phyloP scores from a whole-genome alignment of 2,329 filamentous ascomycete genomes.

The Diplodia intermedia region DNA sequence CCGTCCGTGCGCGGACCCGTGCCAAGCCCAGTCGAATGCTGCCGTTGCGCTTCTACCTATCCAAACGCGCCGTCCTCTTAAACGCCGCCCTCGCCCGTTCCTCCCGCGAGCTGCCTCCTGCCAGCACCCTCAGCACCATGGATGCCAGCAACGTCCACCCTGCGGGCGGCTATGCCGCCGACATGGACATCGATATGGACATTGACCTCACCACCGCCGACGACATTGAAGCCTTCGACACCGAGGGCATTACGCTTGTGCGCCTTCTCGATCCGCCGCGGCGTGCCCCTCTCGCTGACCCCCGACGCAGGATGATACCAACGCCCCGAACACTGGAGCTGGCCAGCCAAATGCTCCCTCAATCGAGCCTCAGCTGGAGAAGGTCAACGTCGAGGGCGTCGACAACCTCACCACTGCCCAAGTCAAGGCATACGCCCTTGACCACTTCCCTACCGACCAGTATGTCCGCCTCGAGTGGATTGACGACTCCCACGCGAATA shows the following conservation, averaged over 20 bases:
- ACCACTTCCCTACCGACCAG: slow-evolving; percentile 66
- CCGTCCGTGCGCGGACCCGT: not conserved
- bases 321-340: not conserved
- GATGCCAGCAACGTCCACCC: slow-evolving; percentile 29
- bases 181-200: slow-evolving; percentile 46
- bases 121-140: slow-evolving; percentile 11
- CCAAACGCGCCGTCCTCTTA: slow-evolving; percentile 12
- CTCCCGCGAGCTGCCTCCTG: not conserved
- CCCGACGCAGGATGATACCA: slow-evolving; percentile 13
- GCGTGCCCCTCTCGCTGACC: slow-evolving; percentile 19
- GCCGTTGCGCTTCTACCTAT: slow-evolving; percentile 16
- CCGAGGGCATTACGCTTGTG: slow-evolving; percentile 39
- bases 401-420: slow-evolving; percentile 81
- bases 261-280: slow-evolving; percentile 30
- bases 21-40: slow-evolving; percentile 2
- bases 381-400: slow-evolving; percentile 84
- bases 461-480: slow-evolving; percentile 86
- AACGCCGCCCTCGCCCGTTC: slow-evolving; percentile 11
- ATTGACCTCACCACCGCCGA: slow-evolving; percentile 44
- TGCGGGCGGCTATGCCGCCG: slow-evolving; percentile 21
- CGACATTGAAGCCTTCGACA: slow-evolving; percentile 38
- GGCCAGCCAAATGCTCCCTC: slow-evolving; percentile 2
- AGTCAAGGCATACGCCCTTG: slow-evolving; percentile 74
- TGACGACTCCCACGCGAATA: slow-evolving; percentile 87
- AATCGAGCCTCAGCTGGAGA: slow-evolving; percentile 57